phyloP scores from a whole-genome alignment of 805 yeast species.

The Diddensiella transvaalensis region DNA sequence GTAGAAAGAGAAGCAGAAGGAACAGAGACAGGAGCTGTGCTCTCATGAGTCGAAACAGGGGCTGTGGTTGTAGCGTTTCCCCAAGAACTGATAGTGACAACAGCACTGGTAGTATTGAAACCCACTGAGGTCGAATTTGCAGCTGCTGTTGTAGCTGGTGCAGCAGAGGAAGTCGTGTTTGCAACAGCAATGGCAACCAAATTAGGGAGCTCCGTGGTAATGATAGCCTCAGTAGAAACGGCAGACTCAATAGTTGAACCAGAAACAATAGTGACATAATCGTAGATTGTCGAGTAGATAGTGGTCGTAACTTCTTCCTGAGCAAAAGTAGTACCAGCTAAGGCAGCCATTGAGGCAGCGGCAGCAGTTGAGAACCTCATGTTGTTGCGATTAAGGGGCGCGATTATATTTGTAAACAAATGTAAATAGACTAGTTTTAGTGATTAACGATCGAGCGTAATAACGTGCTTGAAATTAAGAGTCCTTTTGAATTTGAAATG shows the following conservation, averaged over 20 bases:
- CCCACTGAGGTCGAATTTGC: constrained; percentile 8
- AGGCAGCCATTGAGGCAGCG: constrained; percentile 7
- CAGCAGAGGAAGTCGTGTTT: constrained; percentile 13
- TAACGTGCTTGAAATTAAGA: background rate
- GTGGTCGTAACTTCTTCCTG: constrained; percentile 23
- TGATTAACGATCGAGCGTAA: background rate
- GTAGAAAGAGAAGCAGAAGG: constrained; percentile 10
- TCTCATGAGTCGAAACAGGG: background rate
- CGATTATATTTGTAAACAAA: background rate
- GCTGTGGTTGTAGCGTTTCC: constrained; percentile 6
- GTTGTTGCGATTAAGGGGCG: constrained; percentile 1
- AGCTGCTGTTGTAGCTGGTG: constrained; percentile 7
- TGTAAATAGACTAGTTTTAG: background rate
- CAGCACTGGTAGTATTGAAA: constrained; percentile 8
- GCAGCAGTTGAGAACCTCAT: constrained; percentile 17
- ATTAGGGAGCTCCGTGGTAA: constrained; percentile 15
- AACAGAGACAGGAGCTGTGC: constrained; percentile 4
- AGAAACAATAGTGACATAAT: constrained; percentile 22
- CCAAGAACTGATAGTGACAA: constrained; percentile 6
- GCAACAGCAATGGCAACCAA: constrained; percentile 18
- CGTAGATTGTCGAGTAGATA: constrained; percentile 22
- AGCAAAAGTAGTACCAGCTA: constrained; percentile 13
- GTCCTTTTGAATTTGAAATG: background rate
- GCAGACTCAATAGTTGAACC: constrained; percentile 17
- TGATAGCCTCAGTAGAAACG: constrained; percentile 18